Percentiles rank a stretch among this genome's conserved stretches.
phyloP scores from a whole-genome alignment of 768 basidiomycete genomes.

The Boletales sp. region DNA sequence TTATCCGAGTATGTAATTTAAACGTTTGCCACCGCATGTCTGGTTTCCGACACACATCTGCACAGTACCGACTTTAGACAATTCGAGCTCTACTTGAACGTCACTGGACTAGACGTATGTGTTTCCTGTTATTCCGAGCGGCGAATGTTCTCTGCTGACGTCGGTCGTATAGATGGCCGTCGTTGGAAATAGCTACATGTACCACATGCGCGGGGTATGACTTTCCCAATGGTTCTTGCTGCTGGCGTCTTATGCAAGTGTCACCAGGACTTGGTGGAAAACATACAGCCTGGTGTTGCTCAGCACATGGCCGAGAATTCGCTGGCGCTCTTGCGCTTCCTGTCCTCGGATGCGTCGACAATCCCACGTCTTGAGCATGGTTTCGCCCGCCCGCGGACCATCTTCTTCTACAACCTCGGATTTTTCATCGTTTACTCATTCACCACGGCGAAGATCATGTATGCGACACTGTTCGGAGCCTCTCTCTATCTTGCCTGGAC shows the following conservation, averaged over 20 bases:
- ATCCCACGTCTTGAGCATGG: slow-evolving; percentile 59
- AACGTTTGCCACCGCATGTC: not conserved
- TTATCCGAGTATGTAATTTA: slow-evolving; percentile 71
- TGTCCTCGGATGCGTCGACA: slow-evolving; percentile 68
- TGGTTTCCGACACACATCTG: slow-evolving; percentile 11
- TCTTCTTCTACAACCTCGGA: slow-evolving; percentile 76
- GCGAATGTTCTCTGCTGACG: not conserved
- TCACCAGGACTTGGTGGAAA: slow-evolving; percentile 65
- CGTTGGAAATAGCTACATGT: slow-evolving; percentile 88
- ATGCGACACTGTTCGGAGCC: slow-evolving; percentile 47
- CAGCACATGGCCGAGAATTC: slow-evolving; percentile 90
- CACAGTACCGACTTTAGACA: slow-evolving; percentile 91
- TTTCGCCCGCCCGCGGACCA: slow-evolving; percentile 53
- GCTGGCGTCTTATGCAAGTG: not conserved
- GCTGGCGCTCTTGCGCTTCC: slow-evolving; percentile 70
- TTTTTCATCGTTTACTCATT: slow-evolving; percentile 73
- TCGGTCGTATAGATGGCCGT: slow-evolving; percentile 69
- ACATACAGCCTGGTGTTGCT: slow-evolving; percentile 82
- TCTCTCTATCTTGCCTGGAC: slow-evolving; percentile 43
- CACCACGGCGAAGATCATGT: slow-evolving; percentile 62
- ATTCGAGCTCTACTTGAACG: slow-evolving; percentile 84
- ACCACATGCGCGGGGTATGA: slow-evolving; percentile 83
- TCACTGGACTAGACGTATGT: slow-evolving; percentile 86
- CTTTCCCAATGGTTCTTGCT: not conserved
- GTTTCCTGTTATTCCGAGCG: not conserved